Evolutionary conservation across 2,329 filamentous ascomycete species (phyloP), one percentile per base, ranked within the genome.

Genomic region (Aplosporella prunicola): DNA sequence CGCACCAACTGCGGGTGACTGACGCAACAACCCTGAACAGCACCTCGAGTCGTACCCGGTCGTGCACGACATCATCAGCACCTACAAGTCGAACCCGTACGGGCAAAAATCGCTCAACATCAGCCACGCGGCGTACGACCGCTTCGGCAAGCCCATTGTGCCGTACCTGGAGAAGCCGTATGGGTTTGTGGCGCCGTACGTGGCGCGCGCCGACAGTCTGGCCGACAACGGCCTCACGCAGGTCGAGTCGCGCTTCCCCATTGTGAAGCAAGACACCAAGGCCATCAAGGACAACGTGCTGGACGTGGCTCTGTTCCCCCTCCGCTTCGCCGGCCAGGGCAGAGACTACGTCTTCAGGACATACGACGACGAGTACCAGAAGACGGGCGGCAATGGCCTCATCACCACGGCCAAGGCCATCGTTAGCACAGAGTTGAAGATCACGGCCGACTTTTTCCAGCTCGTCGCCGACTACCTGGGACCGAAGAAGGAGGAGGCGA

Each of bases 21-120:
- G 37, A 43, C 40, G 10, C 14, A 18, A 36, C 24, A 23, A 9
- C 24, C n/a, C 43, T 43, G 32, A 42, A 18, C 50, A 93, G 85
- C 88, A 95, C 58, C 72, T 95, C 45, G 71, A 78, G 50, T 80
- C 80, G 47, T 94, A 93, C 64, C 89, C 89, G 26, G 63, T 93
- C 47, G 74, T 95, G 56, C 76, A 76, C 55, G 86, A 93, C 61
- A 68, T 78, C 53, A 76, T 94, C 62, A 67, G 75, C 43, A 78
- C 76, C 55, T 80, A 93, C 73, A 84, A 87, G 64, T 68, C 74
- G 55, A 85, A 89, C 65, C 80, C 84, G 34, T 80, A 84, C 56
- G 88, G 84, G 55, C 80, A 86, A 60, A 87, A 80, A 65, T 88
- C 86, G 28, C 67, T 95, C 56, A 71, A 82, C 51, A 64, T 91